Base-by-base conservation (phyloP, 75 land plant species). In the Adiantum capillusveneris region DNA sequence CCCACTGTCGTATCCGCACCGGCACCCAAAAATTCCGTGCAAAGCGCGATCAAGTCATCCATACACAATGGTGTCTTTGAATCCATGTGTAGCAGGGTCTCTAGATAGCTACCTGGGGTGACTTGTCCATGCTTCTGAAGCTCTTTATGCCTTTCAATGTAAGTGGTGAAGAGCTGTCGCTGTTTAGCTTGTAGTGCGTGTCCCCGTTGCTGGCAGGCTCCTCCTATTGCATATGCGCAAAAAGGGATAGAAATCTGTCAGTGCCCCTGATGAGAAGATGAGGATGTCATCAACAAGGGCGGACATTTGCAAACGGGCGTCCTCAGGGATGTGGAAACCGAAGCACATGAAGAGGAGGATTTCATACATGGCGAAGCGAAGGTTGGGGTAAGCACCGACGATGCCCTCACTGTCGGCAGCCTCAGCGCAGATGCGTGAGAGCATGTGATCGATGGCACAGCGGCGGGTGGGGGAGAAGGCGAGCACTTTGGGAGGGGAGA, bases 11-110 rank as follows among this genome's bases (percentile, higher is more conserved):
- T 73, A n/a, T 73, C 79, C 0, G 75, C 72, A 36, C 77, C 77
- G 1, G 75, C 84, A 30, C 63, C 63, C n/a, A 77, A n/a, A 31
- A 77, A 57, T 46, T 77, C 77, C 13, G 39, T 2, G 45, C 70
- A 67, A 13, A 67, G 44, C 12, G 19, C 20, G 19, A 67, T 66
- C 28, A 67, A 2, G 0, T 67, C 70, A 7, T 13, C 18, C 45
- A 17, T 73, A 9, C 77, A 68, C 57, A 74, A 68, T 11, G 68
- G 50, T 1, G 31, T 28, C 6, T 11, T 7, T 11, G 25, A n/a
- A 16, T 20, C 45, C 21, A 53, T 52, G 31, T 20, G 11, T 9
- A 67, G 43, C 16, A 67, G 56, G 5, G 70, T 42, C 11, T 67
- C 64, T 0, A 67, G 51, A 18, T 71, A 71, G 54, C 58, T 45